phyloP scores from a whole-genome alignment of 768 basidiomycete species.

The Suillus subluteus region DNA sequence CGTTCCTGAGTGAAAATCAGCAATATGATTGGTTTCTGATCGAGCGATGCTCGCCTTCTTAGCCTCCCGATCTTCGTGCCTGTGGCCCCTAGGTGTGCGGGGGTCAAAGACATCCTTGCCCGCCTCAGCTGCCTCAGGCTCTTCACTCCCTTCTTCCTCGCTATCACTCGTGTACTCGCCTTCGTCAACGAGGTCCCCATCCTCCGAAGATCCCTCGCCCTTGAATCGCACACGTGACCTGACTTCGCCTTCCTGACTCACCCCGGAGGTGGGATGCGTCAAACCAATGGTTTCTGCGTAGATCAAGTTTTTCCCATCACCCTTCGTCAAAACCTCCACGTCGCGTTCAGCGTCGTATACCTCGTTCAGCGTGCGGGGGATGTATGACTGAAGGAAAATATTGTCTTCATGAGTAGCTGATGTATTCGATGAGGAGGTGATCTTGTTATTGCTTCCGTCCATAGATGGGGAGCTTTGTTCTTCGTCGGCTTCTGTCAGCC shows the following conservation, averaged over 20 bases:
- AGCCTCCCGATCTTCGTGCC: constrained; percentile 87
- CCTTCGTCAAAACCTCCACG: constrained; percentile 70
- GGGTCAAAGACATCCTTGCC: constrained; percentile 36
- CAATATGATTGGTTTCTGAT: constrained; percentile 14
- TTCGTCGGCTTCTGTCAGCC: constrained; percentile 48
- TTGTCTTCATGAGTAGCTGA: constrained; percentile 73
- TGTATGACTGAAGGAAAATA: constrained; percentile 89
- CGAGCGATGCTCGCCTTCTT: constrained; percentile 69
- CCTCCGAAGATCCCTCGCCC: constrained; percentile 23
- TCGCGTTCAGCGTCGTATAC: constrained; percentile 96
- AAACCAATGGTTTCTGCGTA: constrained; percentile 89
- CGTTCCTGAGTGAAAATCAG: constrained; percentile 63
- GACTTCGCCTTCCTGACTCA: constrained; percentile 7
- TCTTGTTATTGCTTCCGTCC: constrained; percentile 20
- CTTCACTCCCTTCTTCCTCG: constrained; percentile 40
- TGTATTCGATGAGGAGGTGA: constrained; percentile 1
- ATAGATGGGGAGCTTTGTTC: constrained; percentile 20
- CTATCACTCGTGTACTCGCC: constrained; percentile 34
- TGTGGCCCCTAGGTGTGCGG: constrained; percentile 80
- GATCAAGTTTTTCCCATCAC: constrained; percentile 75
- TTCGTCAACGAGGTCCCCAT: constrained; percentile 25
- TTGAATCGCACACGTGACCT: constrained; percentile 23
- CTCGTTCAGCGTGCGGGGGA: constrained; percentile 90
- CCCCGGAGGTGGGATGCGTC: constrained; percentile 43
- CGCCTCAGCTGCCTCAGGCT: constrained; percentile 28